These are phyloP conservation scores for Cryphonectria nitschkei DNA, from an alignment of 2,329 filamentous ascomycete species.

Conservation along the genomic window DNA sequence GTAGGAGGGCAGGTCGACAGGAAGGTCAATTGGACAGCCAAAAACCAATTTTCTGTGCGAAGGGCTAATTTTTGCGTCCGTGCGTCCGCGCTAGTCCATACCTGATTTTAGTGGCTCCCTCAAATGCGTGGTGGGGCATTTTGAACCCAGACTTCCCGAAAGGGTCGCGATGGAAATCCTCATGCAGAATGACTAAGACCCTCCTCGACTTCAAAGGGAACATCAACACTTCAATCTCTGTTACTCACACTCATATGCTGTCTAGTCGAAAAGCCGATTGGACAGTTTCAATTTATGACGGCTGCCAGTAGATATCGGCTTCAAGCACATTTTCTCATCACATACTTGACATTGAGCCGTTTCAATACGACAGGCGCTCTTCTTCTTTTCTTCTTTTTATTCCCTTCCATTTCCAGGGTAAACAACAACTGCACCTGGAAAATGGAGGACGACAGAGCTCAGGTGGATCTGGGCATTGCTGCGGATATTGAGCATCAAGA, in stretches of 20 bases:
- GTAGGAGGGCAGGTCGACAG: constrained; percentile 19
- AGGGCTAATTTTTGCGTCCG: constrained; percentile 29
- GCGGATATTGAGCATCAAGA: constrained; percentile 61
- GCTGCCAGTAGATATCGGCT: background rate
- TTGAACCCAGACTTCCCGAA: background rate
- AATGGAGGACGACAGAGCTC: constrained; percentile 78
- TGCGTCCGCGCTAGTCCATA: background rate
- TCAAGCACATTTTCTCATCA: background rate
- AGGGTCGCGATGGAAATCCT: background rate
- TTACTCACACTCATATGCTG: background rate
- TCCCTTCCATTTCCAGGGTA: background rate
- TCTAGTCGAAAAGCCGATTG: background rate
- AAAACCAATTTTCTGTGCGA: constrained; percentile 29
- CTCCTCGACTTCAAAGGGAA: background rate
- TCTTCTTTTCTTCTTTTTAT: too few relatives aligned
- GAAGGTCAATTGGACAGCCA: constrained; percentile 14
- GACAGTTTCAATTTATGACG: background rate
- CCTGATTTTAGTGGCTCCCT: constrained; percentile 1
- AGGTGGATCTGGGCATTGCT: constrained; percentile 71
- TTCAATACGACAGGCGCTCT: background rate
- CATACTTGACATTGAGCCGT: background rate
- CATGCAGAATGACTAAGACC: constrained; percentile 5
- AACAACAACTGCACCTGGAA: background rate
- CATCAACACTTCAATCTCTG: background rate
- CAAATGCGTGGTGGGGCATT: constrained; percentile 12